Percentiles rank a stretch among this genome's conserved stretches.
These are phyloP conservation scores for Dalechampia spathulata DNA, from an alignment of 441 rosid genomes.

Conservation along the genomic window DNA sequence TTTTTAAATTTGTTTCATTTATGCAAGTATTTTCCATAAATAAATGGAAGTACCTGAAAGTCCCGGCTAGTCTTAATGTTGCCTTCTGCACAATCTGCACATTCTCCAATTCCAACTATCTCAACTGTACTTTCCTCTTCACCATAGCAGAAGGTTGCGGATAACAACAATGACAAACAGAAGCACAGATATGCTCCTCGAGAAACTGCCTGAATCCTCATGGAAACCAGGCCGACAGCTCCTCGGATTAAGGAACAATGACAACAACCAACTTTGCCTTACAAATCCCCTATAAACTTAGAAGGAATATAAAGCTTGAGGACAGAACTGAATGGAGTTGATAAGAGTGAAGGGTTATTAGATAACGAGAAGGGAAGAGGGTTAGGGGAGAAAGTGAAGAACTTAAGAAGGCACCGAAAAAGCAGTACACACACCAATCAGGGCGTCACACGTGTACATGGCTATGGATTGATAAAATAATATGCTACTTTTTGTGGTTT, in stretches of 20 bases:
- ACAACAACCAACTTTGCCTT: not conserved
- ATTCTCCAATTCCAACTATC: constrained; percentile 51
- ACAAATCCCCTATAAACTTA: no score
- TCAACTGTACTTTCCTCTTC: constrained; percentile 18
- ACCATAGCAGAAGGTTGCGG: constrained; percentile 26
- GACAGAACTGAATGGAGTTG: not conserved
- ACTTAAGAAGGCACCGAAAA: no score
- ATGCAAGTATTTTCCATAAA: no score
- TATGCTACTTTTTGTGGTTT: no score
- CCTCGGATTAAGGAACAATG: not conserved
- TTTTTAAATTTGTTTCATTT: no score
- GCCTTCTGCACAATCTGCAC: constrained; percentile 49
- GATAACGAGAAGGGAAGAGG: no score
- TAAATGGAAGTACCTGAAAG: constrained; percentile 40
- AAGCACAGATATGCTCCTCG: constrained; percentile 41
- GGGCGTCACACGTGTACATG: no score
- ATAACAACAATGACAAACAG: constrained; percentile 22
- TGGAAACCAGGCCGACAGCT: constrained; percentile 19
- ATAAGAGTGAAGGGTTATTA: constrained; percentile 5
- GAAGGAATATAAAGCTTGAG: not conserved
- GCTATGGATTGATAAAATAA: no score
- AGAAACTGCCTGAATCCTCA: constrained; percentile 40
- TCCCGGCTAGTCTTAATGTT: constrained; percentile 34
- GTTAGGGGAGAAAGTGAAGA: no score
- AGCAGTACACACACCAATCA: no score